A percentile compares a stretch with the other conserved stretches of the same genome.
phyloP scores from a whole-genome alignment of 108 stramenopile genomes.

The Mediolabrus comicus region DNA sequence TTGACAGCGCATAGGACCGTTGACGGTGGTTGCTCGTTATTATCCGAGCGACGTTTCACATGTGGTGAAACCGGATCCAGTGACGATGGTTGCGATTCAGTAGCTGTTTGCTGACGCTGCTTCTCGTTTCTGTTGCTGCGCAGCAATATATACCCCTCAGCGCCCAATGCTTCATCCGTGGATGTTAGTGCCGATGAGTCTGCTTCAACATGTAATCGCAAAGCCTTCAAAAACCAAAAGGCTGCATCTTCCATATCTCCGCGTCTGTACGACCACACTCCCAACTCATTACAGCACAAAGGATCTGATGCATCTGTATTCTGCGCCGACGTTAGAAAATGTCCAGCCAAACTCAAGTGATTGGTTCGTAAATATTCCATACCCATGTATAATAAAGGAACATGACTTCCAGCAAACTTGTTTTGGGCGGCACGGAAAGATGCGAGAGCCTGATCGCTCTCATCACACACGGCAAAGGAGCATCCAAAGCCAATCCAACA shows the following conservation, averaged over 20 bases:
- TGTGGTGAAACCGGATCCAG: not conserved
- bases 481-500: constrained; percentile 96
- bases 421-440: constrained; percentile 92
- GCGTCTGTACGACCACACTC: constrained; percentile 74
- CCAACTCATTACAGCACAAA: constrained; percentile 90
- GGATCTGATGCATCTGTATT: constrained; percentile 70
- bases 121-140: not conserved
- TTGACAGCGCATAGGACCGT: constrained; percentile 39
- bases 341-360: constrained; percentile 87
- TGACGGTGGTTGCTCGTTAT: constrained; percentile 11
- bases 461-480: constrained; percentile 92
- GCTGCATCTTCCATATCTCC: constrained; percentile 65
- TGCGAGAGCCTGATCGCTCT: constrained; percentile 94
- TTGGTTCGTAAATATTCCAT: constrained; percentile 98
- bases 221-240: constrained; percentile 71
- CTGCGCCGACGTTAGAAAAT: constrained; percentile 79
- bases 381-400: constrained; percentile 90
- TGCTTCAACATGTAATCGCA: constrained; percentile 39
- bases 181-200: constrained; percentile 24
- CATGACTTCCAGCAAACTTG: constrained; percentile 80
- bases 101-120: not conserved
- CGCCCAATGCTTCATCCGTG: constrained; percentile 37
- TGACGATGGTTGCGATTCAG: not conserved
- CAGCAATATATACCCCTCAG: constrained; percentile 33
- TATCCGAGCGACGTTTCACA: constrained; percentile 9